A percentile compares a stretch with the other conserved stretches of the same genome.
Conservation (phyloP, 2,329 filamentous ascomycete species). For the Neopestalotiopsis clavispora region DNA sequence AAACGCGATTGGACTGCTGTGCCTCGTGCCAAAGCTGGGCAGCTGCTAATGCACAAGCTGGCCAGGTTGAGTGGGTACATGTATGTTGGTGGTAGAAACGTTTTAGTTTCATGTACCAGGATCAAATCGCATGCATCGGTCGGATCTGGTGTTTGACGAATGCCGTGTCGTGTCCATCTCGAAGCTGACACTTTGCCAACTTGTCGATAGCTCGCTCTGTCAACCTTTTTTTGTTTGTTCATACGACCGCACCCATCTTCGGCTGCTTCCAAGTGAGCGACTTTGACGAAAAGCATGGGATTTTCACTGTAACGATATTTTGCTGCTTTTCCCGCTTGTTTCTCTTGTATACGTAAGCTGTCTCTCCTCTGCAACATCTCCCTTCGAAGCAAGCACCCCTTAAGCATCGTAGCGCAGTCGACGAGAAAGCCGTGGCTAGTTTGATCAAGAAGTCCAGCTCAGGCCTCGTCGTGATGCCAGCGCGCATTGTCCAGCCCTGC, state of each 20-base stretch:
- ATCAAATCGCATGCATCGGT: not conserved
- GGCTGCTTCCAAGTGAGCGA: not conserved
- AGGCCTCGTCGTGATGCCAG: not conserved
- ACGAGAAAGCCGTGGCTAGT: not conserved
- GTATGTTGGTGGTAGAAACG: not conserved
- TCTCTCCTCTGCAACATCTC: not conserved
- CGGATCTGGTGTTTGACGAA: not conserved
- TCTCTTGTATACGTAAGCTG: not conserved
- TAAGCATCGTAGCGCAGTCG: not conserved
- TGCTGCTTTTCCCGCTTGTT: not conserved
- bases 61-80: not conserved
- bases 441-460: not conserved
- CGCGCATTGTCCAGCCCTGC: not conserved
- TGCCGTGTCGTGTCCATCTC: slow-evolving; percentile 1
- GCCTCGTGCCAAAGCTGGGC: not conserved
- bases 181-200: slow-evolving; percentile 2
- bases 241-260: not conserved
- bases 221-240: too few species aligned
- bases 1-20: not conserved
- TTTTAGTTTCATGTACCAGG: not conserved
- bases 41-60: not conserved
- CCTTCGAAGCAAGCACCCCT: not conserved
- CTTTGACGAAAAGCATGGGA: not conserved
- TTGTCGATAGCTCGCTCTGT: not conserved
- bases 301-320: not conserved